A percentile compares a stretch with the other conserved stretches of the same genome.
phyloP scores from a whole-genome alignment of 495 filamentous ascomycete genomes.

The Clohesyomyces aquaticus region DNA sequence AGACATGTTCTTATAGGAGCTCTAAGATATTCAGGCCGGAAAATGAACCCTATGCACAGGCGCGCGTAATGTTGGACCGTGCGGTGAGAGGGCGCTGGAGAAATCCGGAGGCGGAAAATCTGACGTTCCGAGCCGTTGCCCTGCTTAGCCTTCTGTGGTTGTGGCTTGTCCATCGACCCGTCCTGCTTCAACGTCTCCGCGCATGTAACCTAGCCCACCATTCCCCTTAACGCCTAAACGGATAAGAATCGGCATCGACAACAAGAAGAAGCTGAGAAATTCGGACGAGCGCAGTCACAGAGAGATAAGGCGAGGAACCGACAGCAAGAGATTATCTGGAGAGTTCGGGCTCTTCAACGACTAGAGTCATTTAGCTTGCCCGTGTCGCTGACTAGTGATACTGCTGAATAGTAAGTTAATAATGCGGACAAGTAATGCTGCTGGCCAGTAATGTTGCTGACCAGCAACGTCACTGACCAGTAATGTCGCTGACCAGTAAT shows the following conservation, averaged over 20 bases:
- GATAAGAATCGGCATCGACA: background rate
- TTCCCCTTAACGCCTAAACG: background rate
- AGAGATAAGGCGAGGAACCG: background rate
- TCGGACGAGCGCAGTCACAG: background rate
- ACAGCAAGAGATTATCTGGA: background rate
- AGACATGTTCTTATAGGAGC: slow-evolving; percentile 19
- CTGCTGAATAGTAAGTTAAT: slow-evolving; percentile 1
- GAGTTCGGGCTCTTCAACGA: background rate
- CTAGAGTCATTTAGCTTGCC: background rate
- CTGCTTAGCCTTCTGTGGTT: background rate
- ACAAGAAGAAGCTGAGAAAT: background rate
- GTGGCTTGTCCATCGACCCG: background rate
- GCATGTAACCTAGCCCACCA: background rate
- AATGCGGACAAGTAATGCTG: slow-evolving; percentile 1
- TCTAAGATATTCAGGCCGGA: slow-evolving; percentile 6
- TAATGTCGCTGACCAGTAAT: background rate
- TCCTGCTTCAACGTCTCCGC: background rate
- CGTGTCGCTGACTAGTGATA: background rate
- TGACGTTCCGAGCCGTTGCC: background rate
- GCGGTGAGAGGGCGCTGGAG: background rate
- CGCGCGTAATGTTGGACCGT: background rate
- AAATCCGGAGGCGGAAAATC: background rate
- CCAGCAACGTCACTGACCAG: background rate
- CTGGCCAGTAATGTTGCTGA: slow-evolving; percentile 1
- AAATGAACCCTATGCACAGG: background rate